A percentile compares a stretch with the other conserved stretches of the same genome.
Evolutionary conservation across 176 grass and related monocot species (phyloP).

Genomic region (Dactylis glomerata): DNA sequence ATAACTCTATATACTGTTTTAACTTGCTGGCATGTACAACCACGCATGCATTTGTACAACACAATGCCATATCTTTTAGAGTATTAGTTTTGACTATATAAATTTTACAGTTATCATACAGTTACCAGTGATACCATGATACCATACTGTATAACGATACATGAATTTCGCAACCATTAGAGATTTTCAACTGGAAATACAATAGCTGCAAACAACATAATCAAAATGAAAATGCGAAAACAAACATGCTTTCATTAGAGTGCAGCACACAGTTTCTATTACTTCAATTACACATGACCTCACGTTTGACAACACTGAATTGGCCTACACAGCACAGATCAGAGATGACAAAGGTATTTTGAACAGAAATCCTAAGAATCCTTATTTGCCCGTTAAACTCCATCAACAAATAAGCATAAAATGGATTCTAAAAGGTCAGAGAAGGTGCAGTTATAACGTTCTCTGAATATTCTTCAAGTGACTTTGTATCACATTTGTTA

Average conservation of each 20-base stretch:
- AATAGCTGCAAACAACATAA: neutral
- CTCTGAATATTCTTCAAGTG: neutral
- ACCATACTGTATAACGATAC: neutral
- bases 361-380: neutral
- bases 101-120: neutral
- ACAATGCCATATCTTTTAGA: neutral
- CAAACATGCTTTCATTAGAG: neutral
- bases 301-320: neutral
- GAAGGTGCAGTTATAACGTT: neutral
- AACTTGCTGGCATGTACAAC: neutral
- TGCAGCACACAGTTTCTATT: conserved; percentile 5
- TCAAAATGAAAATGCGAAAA: neutral
- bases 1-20: neutral
- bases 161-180: neutral
- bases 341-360: neutral
- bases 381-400: neutral
- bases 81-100: neutral
- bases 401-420: neutral
- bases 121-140: neutral
- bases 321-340: neutral
- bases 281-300: neutral
- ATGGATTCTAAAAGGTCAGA: neutral
- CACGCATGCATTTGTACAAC: neutral
- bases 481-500: neutral
- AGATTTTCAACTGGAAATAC: neutral